Conservation (phyloP, 805 yeast species). For the Maudiozyma barnettii region DNA sequence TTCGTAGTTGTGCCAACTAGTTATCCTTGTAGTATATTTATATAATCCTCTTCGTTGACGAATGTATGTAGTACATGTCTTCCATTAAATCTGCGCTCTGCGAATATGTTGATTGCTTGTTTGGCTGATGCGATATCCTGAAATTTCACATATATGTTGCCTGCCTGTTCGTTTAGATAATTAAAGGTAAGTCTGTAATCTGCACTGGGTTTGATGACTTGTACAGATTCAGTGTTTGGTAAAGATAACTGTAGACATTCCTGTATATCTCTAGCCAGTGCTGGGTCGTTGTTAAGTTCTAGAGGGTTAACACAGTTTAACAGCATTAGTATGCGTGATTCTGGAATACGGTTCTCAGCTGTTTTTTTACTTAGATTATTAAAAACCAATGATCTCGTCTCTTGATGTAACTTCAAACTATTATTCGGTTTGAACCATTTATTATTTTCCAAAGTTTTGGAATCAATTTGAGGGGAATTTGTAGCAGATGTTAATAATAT, state of each 20-base stretch:
- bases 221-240: slow-evolving; percentile 40
- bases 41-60: slow-evolving; percentile 47
- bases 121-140: slow-evolving; percentile 40
- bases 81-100: slow-evolving; percentile 60
- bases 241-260: slow-evolving; percentile 37
- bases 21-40: background rate
- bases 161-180: slow-evolving; percentile 47
- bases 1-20: background rate
- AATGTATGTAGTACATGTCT: slow-evolving; percentile 60
- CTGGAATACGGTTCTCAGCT: slow-evolving; percentile 10
- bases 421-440: slow-evolving; percentile 20
- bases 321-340: slow-evolving; percentile 48
- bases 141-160: slow-evolving; percentile 65
- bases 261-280: slow-evolving; percentile 38
- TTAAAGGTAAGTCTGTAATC: slow-evolving; percentile 38
- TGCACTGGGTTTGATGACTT: slow-evolving; percentile 48
- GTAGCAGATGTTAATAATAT: background rate
- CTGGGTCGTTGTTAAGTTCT: slow-evolving; percentile 45
- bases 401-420: slow-evolving; percentile 10
- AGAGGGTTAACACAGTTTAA: slow-evolving; percentile 57
- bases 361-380: slow-evolving; percentile 33
- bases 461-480: too few species aligned
- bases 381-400: slow-evolving; percentile 22
- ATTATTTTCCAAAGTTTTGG: background rate
- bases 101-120: slow-evolving; percentile 45